Evolutionary conservation across 106 monocot genomes (phyloP).

Genomic region (Ottelia alismoides): DNA sequence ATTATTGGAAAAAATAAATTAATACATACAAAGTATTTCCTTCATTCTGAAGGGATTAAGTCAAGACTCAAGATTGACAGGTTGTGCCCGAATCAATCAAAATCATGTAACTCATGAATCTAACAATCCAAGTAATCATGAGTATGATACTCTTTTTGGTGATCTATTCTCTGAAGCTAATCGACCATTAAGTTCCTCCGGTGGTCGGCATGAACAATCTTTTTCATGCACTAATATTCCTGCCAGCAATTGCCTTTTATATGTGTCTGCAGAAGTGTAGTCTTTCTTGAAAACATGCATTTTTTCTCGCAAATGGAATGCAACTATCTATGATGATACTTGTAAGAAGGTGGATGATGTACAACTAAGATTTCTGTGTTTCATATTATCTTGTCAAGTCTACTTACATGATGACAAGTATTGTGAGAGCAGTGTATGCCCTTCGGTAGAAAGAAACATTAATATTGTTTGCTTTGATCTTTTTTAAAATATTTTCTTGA

Average conservation of each 20-base stretch:
- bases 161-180: slow-evolving; percentile 86
- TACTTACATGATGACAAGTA: slow-evolving; percentile 35
- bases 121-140: slow-evolving; percentile 52
- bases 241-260: slow-evolving; percentile 22
- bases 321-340: slow-evolving; percentile 42
- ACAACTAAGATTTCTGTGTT: slow-evolving; percentile 47
- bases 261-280: slow-evolving; percentile 51
- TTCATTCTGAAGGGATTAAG: slow-evolving; percentile 61
- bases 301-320: slow-evolving; percentile 57
- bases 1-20: slow-evolving; percentile 75
- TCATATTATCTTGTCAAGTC: slow-evolving; percentile 32
- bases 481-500: slow-evolving; percentile 45
- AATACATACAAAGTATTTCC: slow-evolving; percentile 56
- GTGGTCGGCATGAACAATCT: slow-evolving; percentile 44
- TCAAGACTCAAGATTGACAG: slow-evolving; percentile 30
- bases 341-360: slow-evolving; percentile 39
- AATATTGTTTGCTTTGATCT: slow-evolving; percentile 71
- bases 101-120: slow-evolving; percentile 33
- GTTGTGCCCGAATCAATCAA: slow-evolving; percentile 22
- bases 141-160: slow-evolving; percentile 96
- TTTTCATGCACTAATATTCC: slow-evolving; percentile 8
- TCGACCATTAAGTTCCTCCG: slow-evolving; percentile 37
- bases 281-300: slow-evolving; percentile 52
- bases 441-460: too few species aligned
- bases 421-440: too few species aligned